A percentile compares a stretch with the other conserved stretches of the same genome.
phyloP scores from a whole-genome alignment of 805 yeast species.

The Lachancea quebecensis region DNA sequence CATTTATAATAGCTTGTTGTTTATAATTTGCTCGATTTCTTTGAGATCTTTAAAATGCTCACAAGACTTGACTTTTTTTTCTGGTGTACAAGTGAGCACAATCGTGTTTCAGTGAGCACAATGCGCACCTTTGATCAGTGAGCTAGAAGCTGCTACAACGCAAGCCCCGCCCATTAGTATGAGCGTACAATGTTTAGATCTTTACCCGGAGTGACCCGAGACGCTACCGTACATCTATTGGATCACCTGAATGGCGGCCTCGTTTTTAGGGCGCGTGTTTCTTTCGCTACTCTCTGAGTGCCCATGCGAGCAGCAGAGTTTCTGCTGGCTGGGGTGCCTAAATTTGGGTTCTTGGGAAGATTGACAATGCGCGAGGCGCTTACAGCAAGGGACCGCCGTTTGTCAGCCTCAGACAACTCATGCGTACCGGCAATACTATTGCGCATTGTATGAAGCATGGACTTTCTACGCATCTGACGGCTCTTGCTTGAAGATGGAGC shows the following conservation, averaged over 20 bases:
- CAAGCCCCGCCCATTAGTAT: too few relatives aligned
- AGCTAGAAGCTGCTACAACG: too few relatives aligned
- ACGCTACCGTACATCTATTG: neutral
- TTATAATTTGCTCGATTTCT: neutral
- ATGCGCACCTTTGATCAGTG: neutral
- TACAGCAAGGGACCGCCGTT: constrained; percentile 9
- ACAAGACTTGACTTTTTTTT: neutral
- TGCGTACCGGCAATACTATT: constrained; percentile 20
- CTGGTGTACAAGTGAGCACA: neutral
- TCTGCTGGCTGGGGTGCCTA: neutral
- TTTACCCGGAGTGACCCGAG: too few relatives aligned
- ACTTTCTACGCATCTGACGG: constrained; percentile 25
- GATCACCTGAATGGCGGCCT: constrained; percentile 25
- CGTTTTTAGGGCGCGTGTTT: neutral
- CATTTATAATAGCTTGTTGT: neutral
- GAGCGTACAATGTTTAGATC: too few relatives aligned
- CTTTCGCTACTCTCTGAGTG: neutral
- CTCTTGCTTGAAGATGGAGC: constrained; percentile 1
- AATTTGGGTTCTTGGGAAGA: neutral
- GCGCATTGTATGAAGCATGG: constrained; percentile 29
- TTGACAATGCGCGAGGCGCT: constrained; percentile 10
- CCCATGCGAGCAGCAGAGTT: neutral
- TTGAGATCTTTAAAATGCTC: neutral
- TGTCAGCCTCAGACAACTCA: constrained; percentile 7
- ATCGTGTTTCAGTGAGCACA: neutral